Percentiles rank a stretch among this genome's conserved stretches.
phyloP scores from a whole-genome alignment of 192 early-diverging fungal species.

The Rhizophagus clarus region DNA sequence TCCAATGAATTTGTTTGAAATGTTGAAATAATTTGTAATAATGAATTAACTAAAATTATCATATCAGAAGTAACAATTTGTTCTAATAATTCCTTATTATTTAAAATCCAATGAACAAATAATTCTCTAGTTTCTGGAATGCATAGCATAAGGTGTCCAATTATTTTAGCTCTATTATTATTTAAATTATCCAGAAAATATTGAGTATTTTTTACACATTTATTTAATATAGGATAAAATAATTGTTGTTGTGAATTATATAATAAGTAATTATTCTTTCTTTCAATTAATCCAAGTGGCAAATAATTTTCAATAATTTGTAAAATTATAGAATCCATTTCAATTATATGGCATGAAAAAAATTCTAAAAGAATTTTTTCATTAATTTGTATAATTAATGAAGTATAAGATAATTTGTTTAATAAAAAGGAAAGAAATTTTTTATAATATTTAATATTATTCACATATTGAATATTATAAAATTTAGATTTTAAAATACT shows the following conservation, averaged over 20 bases:
- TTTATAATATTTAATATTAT: neutral
- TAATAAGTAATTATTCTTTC: neutral
- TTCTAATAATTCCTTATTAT: neutral
- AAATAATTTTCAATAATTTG: slow-evolving; percentile 9
- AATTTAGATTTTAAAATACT: neutral
- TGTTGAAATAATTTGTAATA: neutral
- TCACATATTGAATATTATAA: neutral
- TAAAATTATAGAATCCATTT: slow-evolving; percentile 10
- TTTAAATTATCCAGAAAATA: slow-evolving; percentile 28
- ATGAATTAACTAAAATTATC: neutral
- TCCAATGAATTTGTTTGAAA: neutral
- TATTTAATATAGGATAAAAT: neutral
- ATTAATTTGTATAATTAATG: neutral
- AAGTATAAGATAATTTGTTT: neutral
- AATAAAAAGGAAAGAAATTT: neutral
- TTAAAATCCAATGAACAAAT: slow-evolving; percentile 12
- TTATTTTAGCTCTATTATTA: slow-evolving; percentile 15
- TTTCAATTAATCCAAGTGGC: slow-evolving; percentile 7
- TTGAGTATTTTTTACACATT: neutral
- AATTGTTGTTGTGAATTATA: neutral
- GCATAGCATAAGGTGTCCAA: slow-evolving; percentile 11
- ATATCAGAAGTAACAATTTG: neutral
- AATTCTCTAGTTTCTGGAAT: neutral
- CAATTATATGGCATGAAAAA: neutral
- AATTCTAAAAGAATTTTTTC: neutral